Evolutionary conservation across 306 rosid genomes (phyloP).

Genomic region (Lathyrus tuberosus): DNA sequence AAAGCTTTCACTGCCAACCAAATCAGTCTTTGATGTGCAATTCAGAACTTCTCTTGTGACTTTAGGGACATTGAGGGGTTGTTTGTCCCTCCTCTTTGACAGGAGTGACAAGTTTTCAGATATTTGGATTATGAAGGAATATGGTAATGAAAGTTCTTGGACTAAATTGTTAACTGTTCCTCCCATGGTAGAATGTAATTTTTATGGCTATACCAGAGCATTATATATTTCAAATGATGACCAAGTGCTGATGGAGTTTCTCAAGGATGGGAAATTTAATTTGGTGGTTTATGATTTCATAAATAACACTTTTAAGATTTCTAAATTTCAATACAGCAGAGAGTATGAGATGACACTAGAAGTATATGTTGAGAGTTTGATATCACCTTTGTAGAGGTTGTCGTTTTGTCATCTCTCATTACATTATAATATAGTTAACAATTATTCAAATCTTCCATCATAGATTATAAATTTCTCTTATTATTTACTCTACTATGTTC

Average conservation of each 20-base stretch:
- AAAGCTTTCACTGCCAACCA: no score
- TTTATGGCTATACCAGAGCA: fast-evolving
- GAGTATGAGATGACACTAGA: background rate
- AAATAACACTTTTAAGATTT: no score
- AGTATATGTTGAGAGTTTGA: background rate
- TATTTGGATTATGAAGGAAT: background rate
- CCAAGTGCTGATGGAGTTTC: background rate
- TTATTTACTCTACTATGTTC: no score
- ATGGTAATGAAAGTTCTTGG: background rate
- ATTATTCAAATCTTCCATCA: no score
- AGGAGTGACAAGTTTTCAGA: background rate
- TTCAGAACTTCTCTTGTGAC: no score
- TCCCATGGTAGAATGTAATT: background rate
- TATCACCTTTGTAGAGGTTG: background rate
- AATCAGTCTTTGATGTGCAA: no score
- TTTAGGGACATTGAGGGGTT: background rate
- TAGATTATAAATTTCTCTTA: no score
- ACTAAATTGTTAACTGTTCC: background rate
- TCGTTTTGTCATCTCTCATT: no score
- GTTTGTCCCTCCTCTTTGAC: background rate
- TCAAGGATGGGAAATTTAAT: no score
- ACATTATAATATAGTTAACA: no score
- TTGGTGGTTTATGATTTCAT: background rate
- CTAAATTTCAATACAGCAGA: background rate
- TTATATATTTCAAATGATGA: background rate